A percentile compares a stretch with the other conserved stretches of the same genome.
phyloP scores from a whole-genome alignment of 768 basidiomycete species.

The Pleurotus sapidus region DNA sequence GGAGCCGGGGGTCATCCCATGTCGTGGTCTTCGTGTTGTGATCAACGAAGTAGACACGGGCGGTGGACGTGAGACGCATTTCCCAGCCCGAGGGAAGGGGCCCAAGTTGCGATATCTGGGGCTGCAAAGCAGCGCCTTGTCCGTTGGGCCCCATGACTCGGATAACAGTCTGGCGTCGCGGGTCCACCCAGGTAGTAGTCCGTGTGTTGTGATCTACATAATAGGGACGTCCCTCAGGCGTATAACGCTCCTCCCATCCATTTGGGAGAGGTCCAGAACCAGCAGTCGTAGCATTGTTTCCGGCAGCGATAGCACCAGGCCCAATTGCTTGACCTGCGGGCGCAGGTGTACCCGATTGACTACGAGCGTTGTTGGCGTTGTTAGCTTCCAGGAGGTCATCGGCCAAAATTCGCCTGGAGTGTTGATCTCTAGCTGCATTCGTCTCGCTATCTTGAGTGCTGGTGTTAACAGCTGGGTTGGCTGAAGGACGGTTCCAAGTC shows the following conservation, averaged over 20 bases:
- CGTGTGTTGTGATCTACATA: conserved; percentile 99
- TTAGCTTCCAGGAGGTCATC: conserved; percentile 83
- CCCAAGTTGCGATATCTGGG: conserved; percentile 95
- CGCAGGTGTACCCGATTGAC: conserved; percentile 27
- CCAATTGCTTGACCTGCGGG: conserved; percentile 28
- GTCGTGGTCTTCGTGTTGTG: conserved; percentile 99
- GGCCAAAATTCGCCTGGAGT: conserved; percentile 77
- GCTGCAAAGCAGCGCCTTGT: conserved; percentile 83
- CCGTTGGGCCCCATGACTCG: conserved; percentile 96
- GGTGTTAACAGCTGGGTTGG: conserved; percentile 71
- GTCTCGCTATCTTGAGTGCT: conserved; percentile 73
- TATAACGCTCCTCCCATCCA: conserved; percentile 99
- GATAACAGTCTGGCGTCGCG: conserved; percentile 92
- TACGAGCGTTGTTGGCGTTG: conserved; percentile 43
- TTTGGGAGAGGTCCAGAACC: conserved; percentile 89
- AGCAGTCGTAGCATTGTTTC: conserved; percentile 53
- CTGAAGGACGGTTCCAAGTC: conserved; percentile 93
- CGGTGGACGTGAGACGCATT: conserved; percentile 98
- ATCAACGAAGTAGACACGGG: conserved; percentile 98
- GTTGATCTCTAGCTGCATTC: conserved; percentile 83
- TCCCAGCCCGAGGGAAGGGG: conserved; percentile 99
- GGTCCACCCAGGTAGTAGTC: conserved; percentile 99
- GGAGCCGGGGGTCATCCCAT: conserved; percentile 97
- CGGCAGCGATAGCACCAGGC: conserved; percentile 38
- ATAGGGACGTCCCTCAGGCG: conserved; percentile 96